These are phyloP conservation scores for Boletus eberwhitei DNA, from an alignment of 768 basidiomycete genomes.

Conservation along the genomic window DNA sequence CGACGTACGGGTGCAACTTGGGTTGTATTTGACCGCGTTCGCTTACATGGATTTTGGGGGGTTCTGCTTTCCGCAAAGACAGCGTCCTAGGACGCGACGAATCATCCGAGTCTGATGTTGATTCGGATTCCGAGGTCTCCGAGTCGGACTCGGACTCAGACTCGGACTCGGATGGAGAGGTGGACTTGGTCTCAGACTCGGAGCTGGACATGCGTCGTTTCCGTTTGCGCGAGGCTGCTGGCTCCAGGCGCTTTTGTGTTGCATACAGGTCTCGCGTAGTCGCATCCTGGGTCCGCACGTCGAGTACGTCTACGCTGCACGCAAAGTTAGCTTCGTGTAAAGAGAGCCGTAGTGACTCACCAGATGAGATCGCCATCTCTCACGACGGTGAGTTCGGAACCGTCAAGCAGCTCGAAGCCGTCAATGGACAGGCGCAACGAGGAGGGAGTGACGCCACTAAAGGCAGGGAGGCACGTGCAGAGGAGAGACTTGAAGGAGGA, in stretches of 20 bases:
- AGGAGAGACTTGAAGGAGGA: constrained; percentile 19
- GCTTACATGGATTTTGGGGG: constrained; percentile 10
- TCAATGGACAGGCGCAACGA: constrained; percentile 24
- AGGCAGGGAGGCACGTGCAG: constrained; percentile 11
- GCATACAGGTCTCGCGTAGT: neutral
- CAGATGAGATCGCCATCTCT: constrained; percentile 29
- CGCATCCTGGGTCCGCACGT: neutral
- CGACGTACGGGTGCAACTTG: constrained; percentile 7
- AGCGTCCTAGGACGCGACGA: neutral
- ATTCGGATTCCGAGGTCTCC: constrained; percentile 16
- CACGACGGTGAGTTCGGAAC: constrained; percentile 23
- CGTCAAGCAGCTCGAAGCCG: constrained; percentile 29
- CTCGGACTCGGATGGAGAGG: constrained; percentile 16
- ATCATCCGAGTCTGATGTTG: constrained; percentile 14
- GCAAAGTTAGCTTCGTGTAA: neutral
- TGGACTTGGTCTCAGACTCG: constrained; percentile 23
- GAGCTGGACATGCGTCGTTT: constrained; percentile 23
- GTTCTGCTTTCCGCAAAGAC: constrained; percentile 3
- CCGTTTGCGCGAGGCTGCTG: constrained; percentile 17
- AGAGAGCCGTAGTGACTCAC: constrained; percentile 5
- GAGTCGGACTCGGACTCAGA: constrained; percentile 25
- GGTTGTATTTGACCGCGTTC: constrained; percentile 5
- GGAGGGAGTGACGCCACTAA: constrained; percentile 1
- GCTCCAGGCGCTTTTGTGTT: neutral
- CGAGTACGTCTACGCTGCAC: constrained; percentile 16